Conservation (phyloP, 2,329 filamentous ascomycete species). For the Fusarium redolens region DNA sequence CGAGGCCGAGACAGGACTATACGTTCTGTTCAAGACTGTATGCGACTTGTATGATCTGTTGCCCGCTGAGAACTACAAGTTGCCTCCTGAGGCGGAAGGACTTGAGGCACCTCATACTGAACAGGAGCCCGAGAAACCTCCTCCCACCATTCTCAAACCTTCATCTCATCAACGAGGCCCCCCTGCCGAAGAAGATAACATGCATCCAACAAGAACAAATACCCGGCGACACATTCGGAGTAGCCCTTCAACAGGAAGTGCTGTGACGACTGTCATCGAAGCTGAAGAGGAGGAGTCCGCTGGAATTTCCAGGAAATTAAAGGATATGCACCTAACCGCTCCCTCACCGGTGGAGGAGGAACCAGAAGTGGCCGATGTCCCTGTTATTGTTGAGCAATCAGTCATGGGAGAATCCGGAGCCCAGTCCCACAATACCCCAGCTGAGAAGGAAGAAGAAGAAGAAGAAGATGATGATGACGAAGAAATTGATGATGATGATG, state of each 20-base stretch:
- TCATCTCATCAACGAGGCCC: constrained; percentile 45
- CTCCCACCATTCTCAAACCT: constrained; percentile 53
- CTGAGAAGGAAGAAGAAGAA: constrained; percentile 23
- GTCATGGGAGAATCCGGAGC: constrained; percentile 35
- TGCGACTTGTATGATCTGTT: constrained; percentile 92
- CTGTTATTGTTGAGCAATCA: constrained; percentile 56
- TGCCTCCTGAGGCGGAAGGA: constrained; percentile 92
- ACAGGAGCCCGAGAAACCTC: constrained; percentile 55
- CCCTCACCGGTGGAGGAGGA: constrained; percentile 70
- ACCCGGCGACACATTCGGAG: constrained; percentile 85
- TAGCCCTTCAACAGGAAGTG: constrained; percentile 81
- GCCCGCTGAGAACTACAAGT: constrained; percentile 93
- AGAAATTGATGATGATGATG: constrained; percentile 21
- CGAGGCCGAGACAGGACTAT: constrained; percentile 89
- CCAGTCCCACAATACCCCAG: not conserved
- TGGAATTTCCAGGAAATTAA: constrained; percentile 59
- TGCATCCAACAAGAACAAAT: constrained; percentile 71
- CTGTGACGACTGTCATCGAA: constrained; percentile 84
- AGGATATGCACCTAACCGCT: constrained; percentile 59
- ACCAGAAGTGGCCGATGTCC: constrained; percentile 54
- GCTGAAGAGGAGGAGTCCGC: constrained; percentile 78
- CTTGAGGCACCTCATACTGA: constrained; percentile 64
- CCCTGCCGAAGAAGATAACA: constrained; percentile 59
- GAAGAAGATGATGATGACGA: constrained; percentile 18
- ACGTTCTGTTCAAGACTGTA: constrained; percentile 96